Evolutionary conservation across 1,284 basidiomycete genomes (phyloP).

Genomic region (Blastosporella zonata): DNA sequence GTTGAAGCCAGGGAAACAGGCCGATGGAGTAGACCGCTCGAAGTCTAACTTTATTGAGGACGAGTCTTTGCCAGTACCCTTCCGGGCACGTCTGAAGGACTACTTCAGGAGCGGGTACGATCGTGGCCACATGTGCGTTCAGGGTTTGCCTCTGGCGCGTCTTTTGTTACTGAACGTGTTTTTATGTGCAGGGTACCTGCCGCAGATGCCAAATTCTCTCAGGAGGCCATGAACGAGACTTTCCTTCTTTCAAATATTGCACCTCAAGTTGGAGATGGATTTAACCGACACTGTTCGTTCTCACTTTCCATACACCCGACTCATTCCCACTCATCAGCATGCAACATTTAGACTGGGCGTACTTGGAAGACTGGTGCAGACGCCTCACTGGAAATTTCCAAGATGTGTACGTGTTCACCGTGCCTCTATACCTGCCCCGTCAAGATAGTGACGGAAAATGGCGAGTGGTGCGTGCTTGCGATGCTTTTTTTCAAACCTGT

Average conservation of each 20-base stretch:
- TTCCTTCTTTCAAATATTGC: conserved; percentile 96
- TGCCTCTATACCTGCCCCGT: conserved; percentile 94
- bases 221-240: conserved; percentile 95
- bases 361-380: conserved; percentile 94
- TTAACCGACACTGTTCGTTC: conserved; percentile 89
- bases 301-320: not conserved
- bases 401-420: conserved; percentile 97
- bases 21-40: conserved; percentile 56
- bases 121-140: conserved; percentile 88
- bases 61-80: conserved; percentile 68
- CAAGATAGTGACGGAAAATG: conserved; percentile 88
- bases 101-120: conserved; percentile 96
- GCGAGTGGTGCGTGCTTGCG: conserved; percentile 70
- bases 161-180: not conserved
- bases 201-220: conserved; percentile 93
- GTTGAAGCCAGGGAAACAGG: conserved; percentile 40
- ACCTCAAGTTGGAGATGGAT: conserved; percentile 96
- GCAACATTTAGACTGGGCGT: conserved; percentile 82
- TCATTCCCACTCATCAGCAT: not conserved
- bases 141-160: conserved; percentile 1
- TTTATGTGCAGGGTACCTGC: conserved; percentile 76
- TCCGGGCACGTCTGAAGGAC: conserved; percentile 85
- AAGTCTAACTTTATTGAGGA: conserved; percentile 91
- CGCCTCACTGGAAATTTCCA: conserved; percentile 82
- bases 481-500: conserved; percentile 1